Percentiles rank a stretch among this genome's conserved stretches.
Conservation (phyloP, 2,329 filamentous ascomycete genomes). For the Sclerotinia nivalis region DNA sequence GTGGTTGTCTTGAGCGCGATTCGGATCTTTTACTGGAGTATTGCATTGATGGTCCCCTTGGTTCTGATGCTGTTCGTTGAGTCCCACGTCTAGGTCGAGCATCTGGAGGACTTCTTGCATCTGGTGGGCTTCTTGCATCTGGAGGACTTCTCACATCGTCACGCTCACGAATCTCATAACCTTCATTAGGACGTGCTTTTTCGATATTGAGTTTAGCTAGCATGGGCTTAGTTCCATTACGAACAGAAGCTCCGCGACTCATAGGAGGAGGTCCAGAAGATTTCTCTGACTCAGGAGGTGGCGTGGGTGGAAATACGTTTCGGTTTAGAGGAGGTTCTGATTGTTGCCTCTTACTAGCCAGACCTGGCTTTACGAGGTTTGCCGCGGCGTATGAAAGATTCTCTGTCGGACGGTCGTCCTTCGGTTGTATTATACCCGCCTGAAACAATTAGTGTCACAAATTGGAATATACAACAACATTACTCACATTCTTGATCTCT, state of each 20-base stretch:
- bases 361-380: constrained; percentile 85
- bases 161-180: constrained; percentile 39
- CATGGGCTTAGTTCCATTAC: constrained; percentile 60
- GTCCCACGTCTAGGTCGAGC: constrained; percentile 44
- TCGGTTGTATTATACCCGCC: constrained; percentile 55
- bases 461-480: constrained; percentile 22
- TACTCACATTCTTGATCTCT: constrained; percentile 71
- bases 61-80: constrained; percentile 52
- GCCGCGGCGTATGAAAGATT: constrained; percentile 89
- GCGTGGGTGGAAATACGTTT: constrained; percentile 95
- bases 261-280: constrained; percentile 42
- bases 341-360: constrained; percentile 79
- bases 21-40: constrained; percentile 40
- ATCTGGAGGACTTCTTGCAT: constrained; percentile 43
- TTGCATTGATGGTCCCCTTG: constrained; percentile 46
- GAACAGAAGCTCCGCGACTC: constrained; percentile 60
- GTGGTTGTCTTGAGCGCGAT: constrained; percentile 30
- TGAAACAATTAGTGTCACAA: constrained; percentile 38
- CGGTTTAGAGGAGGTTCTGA: constrained; percentile 79
- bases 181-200: constrained; percentile 51
- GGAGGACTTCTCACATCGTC: constrained; percentile 42
- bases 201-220: constrained; percentile 65
- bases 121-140: constrained; percentile 30
- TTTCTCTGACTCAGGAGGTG: constrained; percentile 86
- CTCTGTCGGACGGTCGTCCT: constrained; percentile 80